A percentile compares a stretch with the other conserved stretches of the same genome.
phyloP scores from a whole-genome alignment of 1,284 basidiomycete species.

The Fomitopsis pinicola region DNA sequence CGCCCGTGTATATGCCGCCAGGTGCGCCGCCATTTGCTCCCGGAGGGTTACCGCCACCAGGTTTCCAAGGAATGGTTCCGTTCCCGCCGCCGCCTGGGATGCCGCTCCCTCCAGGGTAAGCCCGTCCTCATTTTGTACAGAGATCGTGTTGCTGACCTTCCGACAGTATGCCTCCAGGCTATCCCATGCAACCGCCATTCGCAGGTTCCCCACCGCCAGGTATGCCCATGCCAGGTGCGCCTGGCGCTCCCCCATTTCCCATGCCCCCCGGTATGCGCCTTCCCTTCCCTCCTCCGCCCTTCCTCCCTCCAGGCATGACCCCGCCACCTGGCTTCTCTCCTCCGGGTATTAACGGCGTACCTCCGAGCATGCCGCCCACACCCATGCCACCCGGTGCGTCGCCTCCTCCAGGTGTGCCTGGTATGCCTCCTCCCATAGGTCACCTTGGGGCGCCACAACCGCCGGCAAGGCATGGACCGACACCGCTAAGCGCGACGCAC shows the following conservation, averaged over 20 bases:
- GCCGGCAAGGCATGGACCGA: neutral
- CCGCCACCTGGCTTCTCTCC: conserved; percentile 21
- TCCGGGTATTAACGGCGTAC: conserved; percentile 11
- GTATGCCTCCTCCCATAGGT: conserved; percentile 11
- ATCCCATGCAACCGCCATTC: conserved; percentile 33
- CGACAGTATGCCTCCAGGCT: conserved; percentile 40
- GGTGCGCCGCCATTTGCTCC: conserved; percentile 34
- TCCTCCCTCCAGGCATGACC: conserved; percentile 24
- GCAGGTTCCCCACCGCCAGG: conserved; percentile 30
- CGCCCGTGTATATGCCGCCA: conserved; percentile 29
- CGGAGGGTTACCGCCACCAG: conserved; percentile 39
- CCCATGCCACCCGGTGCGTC: conserved; percentile 19
- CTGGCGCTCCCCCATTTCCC: conserved; percentile 31
- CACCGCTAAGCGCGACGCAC: conserved; percentile 5
- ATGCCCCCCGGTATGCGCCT: conserved; percentile 33
- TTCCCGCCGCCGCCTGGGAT: conserved; percentile 30
- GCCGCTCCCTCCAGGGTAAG: conserved; percentile 42
- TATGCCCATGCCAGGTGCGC: conserved; percentile 32
- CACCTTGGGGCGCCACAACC: conserved; percentile 1
- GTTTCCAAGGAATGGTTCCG: conserved; percentile 34
- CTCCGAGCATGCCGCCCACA: conserved; percentile 13
- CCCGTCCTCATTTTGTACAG: conserved; percentile 2
- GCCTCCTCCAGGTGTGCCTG: conserved; percentile 2
- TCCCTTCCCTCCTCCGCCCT: conserved; percentile 31
- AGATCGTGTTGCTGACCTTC: neutral